A percentile compares a stretch with the other conserved stretches of the same genome.
Evolutionary conservation across 23 red algal genomes (phyloP).

Genomic region (Gracilaria vermiculophylla): DNA sequence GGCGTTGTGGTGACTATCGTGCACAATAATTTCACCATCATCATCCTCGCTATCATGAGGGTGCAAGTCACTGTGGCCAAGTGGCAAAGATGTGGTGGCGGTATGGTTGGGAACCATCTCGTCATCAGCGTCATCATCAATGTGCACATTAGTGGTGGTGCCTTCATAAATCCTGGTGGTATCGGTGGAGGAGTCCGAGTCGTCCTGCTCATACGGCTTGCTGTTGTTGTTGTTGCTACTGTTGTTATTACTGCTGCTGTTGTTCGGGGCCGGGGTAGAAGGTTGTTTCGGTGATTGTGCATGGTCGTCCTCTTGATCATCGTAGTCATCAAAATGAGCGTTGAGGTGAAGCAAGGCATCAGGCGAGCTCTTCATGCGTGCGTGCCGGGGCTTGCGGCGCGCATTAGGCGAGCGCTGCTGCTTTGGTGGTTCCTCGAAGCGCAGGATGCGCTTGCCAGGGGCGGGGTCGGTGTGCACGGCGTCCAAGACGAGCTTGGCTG

Average conservation of each 20-base stretch:
- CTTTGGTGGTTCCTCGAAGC: conserved; percentile 61
- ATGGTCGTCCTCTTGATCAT: conserved; percentile 17
- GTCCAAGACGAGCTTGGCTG: conserved; percentile 6
- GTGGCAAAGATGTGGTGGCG: too few relatives aligned
- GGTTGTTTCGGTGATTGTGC: conserved; percentile 20
- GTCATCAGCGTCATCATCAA: neutral
- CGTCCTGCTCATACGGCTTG: neutral
- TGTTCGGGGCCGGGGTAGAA: neutral
- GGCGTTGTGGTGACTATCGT: too few relatives aligned
- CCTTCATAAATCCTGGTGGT: conserved; percentile 8
- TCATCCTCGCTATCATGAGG: conserved; percentile 34
- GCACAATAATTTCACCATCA: conserved; percentile 60
- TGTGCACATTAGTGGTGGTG: neutral
- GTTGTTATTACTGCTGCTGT: too few relatives aligned
- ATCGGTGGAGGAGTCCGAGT: conserved; percentile 1
- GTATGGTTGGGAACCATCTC: too few relatives aligned
- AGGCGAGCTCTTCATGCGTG: conserved; percentile 53
- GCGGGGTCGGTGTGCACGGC: conserved; percentile 10
- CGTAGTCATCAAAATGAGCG: conserved; percentile 45
- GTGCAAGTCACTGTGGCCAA: too few relatives aligned
- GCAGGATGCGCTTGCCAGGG: conserved; percentile 16
- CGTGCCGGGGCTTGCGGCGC: conserved; percentile 42
- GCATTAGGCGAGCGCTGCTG: conserved; percentile 5
- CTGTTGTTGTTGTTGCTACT: too few relatives aligned
- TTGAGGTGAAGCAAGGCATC: conserved; percentile 66